Evolutionary conservation across 306 rosid species (phyloP).

Genomic region (Purshia tridentata): DNA sequence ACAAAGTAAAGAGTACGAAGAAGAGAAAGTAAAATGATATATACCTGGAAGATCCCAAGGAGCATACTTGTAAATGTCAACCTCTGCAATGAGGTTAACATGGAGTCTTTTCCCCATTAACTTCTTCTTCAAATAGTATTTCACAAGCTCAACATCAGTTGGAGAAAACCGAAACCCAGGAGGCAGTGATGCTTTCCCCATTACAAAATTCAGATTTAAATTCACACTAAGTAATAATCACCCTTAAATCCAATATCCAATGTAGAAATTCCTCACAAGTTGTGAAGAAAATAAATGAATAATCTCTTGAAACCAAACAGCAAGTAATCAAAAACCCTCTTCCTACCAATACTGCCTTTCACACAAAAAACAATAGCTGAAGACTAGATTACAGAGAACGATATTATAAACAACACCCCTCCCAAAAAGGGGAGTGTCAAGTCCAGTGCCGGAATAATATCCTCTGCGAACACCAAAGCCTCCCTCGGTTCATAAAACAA

Average conservation of each 20-base stretch:
- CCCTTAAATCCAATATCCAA: background rate
- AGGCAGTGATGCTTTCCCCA: constrained; percentile 28
- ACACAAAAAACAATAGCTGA: background rate
- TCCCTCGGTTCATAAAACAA: constrained; percentile 42
- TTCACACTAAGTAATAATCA: background rate
- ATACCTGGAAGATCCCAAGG: constrained; percentile 91
- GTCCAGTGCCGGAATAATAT: constrained; percentile 57
- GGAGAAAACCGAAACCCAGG: constrained; percentile 85
- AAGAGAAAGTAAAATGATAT: background rate
- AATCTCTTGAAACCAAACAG: no score
- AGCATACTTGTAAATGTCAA: constrained; percentile 56
- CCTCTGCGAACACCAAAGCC: constrained; percentile 45
- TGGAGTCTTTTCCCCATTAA: constrained; percentile 36
- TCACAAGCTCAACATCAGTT: constrained; percentile 55
- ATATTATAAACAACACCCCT: background rate
- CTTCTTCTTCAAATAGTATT: constrained; percentile 60
- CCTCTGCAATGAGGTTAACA: constrained; percentile 44
- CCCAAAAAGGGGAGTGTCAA: constrained; percentile 20
- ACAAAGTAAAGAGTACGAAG: background rate
- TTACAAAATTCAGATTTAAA: constrained; percentile 9
- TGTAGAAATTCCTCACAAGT: constrained; percentile 16
- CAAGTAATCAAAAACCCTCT: background rate
- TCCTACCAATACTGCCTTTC: background rate
- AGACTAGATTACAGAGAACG: background rate
- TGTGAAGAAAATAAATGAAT: background rate